Percentiles rank a stretch among this genome's conserved stretches.
These are phyloP conservation scores for Tylopilus sp. DNA, from an alignment of 1,284 basidiomycete genomes.

Conservation along the genomic window DNA sequence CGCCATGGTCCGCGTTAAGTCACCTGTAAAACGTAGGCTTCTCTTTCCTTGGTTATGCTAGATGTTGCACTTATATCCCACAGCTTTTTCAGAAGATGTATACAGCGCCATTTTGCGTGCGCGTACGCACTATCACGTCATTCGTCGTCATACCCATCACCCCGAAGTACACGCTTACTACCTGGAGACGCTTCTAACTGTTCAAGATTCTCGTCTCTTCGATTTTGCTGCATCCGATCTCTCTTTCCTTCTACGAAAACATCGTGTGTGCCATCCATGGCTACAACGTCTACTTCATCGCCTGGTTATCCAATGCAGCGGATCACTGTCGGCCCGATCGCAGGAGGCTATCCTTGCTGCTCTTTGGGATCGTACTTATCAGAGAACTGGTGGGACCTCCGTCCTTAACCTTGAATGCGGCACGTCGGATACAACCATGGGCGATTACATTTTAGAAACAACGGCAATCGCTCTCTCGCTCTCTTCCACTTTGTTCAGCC, in stretches of 20 bases:
- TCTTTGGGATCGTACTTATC: conserved; percentile 23
- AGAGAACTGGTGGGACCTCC: background rate
- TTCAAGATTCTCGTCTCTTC: conserved; percentile 17
- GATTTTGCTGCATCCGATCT: conserved; percentile 20
- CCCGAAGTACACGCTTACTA: conserved; percentile 30
- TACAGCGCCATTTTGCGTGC: conserved; percentile 17
- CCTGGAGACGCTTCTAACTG: conserved; percentile 23
- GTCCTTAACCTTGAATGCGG: background rate
- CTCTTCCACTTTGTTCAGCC: conserved; percentile 15
- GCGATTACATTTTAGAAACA: conserved; percentile 5
- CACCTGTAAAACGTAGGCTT: conserved; percentile 15
- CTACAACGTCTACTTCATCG: conserved; percentile 31
- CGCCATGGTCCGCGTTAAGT: conserved; percentile 10
- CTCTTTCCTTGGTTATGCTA: background rate
- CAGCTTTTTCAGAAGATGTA: conserved; percentile 16
- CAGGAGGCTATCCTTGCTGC: conserved; percentile 21
- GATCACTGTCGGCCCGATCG: conserved; percentile 14
- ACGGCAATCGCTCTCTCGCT: conserved; percentile 17
- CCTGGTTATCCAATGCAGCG: conserved; percentile 21
- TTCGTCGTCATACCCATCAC: conserved; percentile 26
- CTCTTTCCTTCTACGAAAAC: conserved; percentile 21
- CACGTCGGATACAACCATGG: background rate
- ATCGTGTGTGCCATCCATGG: conserved; percentile 22
- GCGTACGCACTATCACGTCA: conserved; percentile 22
- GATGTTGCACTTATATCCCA: conserved; percentile 9